These are phyloP conservation scores for Dioscorea zingiberensis DNA, from an alignment of 106 monocot species.

Conservation along the genomic window DNA sequence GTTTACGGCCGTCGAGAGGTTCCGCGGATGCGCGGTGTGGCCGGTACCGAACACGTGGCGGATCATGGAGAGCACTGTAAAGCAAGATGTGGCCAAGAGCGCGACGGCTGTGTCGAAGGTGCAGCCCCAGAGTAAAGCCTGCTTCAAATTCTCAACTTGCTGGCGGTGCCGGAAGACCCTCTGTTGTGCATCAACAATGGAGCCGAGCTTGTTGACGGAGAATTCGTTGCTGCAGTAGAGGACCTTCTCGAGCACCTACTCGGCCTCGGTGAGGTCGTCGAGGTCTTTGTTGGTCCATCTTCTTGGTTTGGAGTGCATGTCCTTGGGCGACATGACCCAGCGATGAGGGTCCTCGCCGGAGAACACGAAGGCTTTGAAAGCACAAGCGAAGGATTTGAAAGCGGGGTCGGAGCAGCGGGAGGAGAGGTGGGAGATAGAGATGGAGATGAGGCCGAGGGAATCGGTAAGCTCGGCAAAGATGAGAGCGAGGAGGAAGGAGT, in stretches of 20 bases:
- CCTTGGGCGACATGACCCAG: conserved; percentile 39
- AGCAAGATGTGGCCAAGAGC: conserved; percentile 37
- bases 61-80: conserved; percentile 51
- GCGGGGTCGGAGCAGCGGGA: conserved; percentile 29
- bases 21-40: background rate
- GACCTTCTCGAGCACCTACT: conserved; percentile 38
- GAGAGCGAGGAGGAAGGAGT: conserved; percentile 52
- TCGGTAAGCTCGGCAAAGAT: conserved; percentile 62
- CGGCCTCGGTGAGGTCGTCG: conserved; percentile 55
- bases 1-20: conserved; percentile 20
- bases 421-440: conserved; percentile 6
- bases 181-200: conserved; percentile 34
- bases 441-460: conserved; percentile 25
- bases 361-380: conserved; percentile 25
- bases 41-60: conserved; percentile 48
- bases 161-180: conserved; percentile 43
- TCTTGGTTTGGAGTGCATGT: conserved; percentile 42
- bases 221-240: background rate
- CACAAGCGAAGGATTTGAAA: conserved; percentile 24
- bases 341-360: conserved; percentile 31
- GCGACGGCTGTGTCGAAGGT: conserved; percentile 34
- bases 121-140: conserved; percentile 54
- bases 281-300: conserved; percentile 68
- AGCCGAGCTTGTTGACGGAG: conserved; percentile 10
- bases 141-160: conserved; percentile 43